Conservation (phyloP, 768 basidiomycete species). For the Mycena alexandri region DNA sequence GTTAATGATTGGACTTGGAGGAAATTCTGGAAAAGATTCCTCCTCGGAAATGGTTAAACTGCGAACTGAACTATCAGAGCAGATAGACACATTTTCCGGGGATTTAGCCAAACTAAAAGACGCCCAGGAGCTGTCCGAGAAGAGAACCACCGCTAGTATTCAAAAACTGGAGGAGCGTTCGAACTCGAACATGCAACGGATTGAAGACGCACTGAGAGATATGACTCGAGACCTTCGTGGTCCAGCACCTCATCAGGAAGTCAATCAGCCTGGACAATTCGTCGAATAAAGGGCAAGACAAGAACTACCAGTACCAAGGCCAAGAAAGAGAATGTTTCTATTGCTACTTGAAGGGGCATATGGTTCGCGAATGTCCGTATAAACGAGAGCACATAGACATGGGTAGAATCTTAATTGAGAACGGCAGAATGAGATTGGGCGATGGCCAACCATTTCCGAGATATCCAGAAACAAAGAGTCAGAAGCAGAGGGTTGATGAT, state of each 20-base stretch:
- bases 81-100: not conserved
- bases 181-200: not conserved
- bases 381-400: conserved; percentile 1
- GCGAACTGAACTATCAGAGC: not conserved
- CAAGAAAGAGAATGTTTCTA: not conserved
- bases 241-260: not conserved
- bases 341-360: not conserved
- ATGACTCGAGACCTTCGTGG: not conserved
- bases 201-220: not conserved
- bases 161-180: not conserved
- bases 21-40: no score
- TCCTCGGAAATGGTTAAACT: not conserved
- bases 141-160: not conserved
- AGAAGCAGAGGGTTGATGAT: conserved; percentile 3
- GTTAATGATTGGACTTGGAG: not conserved
- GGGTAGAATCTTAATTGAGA: not conserved
- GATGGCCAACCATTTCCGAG: conserved; percentile 1
- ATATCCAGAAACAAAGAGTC: not conserved
- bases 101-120: not conserved
- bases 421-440: not conserved
- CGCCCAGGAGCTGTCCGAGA: not conserved
- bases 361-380: conserved; percentile 12
- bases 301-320: not conserved
- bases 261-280: not conserved
- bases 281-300: not conserved